Evolutionary conservation across 768 basidiomycete species (phyloP), one percentile per base, ranked within the genome.

Genomic region (Stropharia rugosoannulata): DNA sequence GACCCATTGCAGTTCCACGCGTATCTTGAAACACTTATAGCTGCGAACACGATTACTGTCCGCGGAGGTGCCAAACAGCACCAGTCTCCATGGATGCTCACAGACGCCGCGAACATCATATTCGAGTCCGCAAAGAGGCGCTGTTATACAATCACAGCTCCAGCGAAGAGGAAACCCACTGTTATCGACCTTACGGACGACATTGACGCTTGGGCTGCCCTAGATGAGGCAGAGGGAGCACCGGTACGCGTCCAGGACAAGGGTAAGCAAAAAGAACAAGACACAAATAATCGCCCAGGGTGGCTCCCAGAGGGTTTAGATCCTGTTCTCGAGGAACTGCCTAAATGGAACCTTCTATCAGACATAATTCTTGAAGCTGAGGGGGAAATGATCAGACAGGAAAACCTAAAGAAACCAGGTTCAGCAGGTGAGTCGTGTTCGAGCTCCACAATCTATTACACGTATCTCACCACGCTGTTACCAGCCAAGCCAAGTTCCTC

Each of bases 321-420:
- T 43, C 91, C 93, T 0, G 83, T 95, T 0, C 76, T 98, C 19
- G 97, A 98, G 70, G 97, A 98, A 65, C 80, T 91, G 42, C 95
- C 95, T 0, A 99, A 99, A 68, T 98, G 97, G 96, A 80, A 80
- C 54, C 68, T 95, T 7, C 73, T 99, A 11, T 80, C 86, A 0
- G 90, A 93, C n/a, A 81, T 95, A 0, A 68, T 99, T 42, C 79
- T 92, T 49, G 97, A 99, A 72, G 88, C 94, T 2, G 97, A 98
- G 69, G 85, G 85, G 56, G 92, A 95, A 60, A 87, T 90, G 29
- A 75, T 90, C 55, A 76, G 84, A 41, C 80, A 83, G 58, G 82
- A 87, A 59, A 75, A 60, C 32, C 60, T 66, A 27, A 71, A 66
- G 48, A 66, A 61, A 51, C 59, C 70, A 7, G 64, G 62, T 9